Conservation (phyloP, 306 rosid species). For the Macrotyloma uniflorum region DNA sequence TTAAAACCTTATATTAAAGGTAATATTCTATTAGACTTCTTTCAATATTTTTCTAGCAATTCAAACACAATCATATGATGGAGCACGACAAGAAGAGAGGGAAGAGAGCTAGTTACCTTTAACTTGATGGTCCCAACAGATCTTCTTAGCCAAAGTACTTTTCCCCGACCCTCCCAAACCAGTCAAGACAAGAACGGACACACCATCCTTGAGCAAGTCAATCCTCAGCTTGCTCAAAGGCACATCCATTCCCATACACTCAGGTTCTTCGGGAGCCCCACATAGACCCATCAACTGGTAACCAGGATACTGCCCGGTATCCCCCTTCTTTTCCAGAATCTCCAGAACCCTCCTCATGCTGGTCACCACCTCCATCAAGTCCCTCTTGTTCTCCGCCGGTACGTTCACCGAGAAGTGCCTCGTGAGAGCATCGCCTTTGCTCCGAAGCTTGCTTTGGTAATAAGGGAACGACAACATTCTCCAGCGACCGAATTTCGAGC, state of each 20-base stretch:
- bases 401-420: slow-evolving; percentile 17
- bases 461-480: slow-evolving; percentile 7
- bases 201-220: slow-evolving; percentile 44
- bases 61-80: neutral
- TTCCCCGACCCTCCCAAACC: slow-evolving; percentile 76
- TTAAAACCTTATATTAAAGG: neutral
- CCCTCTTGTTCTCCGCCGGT: slow-evolving; percentile 32
- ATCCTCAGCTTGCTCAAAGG: slow-evolving; percentile 44
- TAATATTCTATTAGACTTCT: no score
- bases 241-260: slow-evolving; percentile 50
- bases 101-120: slow-evolving; percentile 40
- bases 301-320: neutral
- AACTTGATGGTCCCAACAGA: slow-evolving; percentile 51
- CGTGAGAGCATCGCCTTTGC: neutral
- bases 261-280: slow-evolving; percentile 49
- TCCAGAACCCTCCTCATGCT: neutral
- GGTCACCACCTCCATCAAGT: slow-evolving; percentile 22
- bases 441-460: slow-evolving; percentile 34
- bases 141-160: slow-evolving; percentile 57
- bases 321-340: neutral
- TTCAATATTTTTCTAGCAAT: neutral
- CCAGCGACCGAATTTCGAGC: slow-evolving; percentile 39
- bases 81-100: neutral
- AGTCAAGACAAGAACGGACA: slow-evolving; percentile 45
- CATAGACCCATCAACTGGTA: neutral